Conservation (phyloP, 1,284 basidiomycete species). For the Marasmius tenuissimus region DNA sequence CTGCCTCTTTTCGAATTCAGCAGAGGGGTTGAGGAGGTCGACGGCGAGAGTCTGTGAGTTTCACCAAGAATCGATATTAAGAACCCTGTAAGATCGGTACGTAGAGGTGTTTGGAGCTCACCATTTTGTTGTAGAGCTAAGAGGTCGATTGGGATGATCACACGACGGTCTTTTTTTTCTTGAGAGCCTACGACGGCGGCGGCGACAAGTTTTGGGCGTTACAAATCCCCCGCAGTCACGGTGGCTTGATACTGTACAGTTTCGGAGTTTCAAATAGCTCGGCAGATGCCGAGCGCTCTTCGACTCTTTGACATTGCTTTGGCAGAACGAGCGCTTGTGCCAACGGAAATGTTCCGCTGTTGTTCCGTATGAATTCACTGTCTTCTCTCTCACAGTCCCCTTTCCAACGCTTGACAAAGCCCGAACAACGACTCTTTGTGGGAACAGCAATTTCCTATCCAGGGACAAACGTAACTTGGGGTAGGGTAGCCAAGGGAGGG, state of each 20-base stretch:
- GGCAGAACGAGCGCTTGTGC: not conserved
- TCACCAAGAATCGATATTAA: not conserved
- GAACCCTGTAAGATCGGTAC: not conserved
- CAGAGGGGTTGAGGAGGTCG: slow-evolving; percentile 96
- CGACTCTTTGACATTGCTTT: not conserved
- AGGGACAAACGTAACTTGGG: too few species aligned
- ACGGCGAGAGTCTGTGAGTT: slow-evolving; percentile 86
- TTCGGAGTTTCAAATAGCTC: not conserved
- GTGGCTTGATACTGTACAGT: not conserved
- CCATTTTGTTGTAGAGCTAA: not conserved
- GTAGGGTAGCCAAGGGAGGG: too few species aligned
- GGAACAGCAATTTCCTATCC: too few species aligned
- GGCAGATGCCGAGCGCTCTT: not conserved
- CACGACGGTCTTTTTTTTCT: slow-evolving; percentile 6
- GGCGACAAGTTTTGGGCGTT: not conserved
- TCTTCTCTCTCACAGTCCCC: too few species aligned
- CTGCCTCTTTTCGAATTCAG: slow-evolving; percentile 83
- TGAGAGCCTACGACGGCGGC: not conserved
- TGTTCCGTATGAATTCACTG: not conserved
- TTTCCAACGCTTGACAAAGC: too few species aligned
- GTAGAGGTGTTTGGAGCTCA: slow-evolving; percentile 13
- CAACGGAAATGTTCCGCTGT: not conserved
- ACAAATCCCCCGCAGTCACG: not conserved
- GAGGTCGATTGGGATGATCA: not conserved
- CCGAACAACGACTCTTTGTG: too few species aligned